Percentiles rank a stretch among this genome's conserved stretches.
Conservation (phyloP, 768 basidiomycete genomes). For the Trametes coccinea region DNA sequence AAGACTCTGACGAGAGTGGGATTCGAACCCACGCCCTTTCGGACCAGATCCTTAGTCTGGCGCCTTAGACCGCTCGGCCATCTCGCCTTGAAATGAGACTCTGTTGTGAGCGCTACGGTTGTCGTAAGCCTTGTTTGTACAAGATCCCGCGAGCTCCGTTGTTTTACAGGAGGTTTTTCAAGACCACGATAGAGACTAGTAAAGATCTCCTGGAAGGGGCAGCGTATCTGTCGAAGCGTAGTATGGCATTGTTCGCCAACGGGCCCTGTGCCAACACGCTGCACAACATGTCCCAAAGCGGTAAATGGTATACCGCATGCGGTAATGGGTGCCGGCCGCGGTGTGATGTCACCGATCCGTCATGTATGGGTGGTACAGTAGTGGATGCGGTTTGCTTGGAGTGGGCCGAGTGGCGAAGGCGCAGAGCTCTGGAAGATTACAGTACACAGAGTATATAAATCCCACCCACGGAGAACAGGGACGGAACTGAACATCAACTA, state of each 20-base stretch:
- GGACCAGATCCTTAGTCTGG: constrained; percentile 57
- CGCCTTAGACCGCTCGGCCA: constrained; percentile 91
- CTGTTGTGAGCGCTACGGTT: not conserved
- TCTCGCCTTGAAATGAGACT: constrained; percentile 41
- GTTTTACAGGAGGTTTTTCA: too few species aligned
- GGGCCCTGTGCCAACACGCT: too few species aligned
- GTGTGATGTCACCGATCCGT: constrained; percentile 2
- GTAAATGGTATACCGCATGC: not conserved
- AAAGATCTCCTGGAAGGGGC: too few species aligned
- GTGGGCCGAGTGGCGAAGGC: not conserved
- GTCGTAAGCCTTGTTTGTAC: not conserved
- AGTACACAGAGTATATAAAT: not conserved
- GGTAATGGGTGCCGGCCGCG: not conserved
- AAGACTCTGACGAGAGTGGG: constrained; percentile 42
- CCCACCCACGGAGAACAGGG: not conserved
- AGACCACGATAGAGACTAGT: too few species aligned
- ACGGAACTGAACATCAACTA: not conserved
- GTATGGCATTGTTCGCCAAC: too few species aligned
- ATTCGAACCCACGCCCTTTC: constrained; percentile 55
- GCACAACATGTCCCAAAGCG: not conserved
- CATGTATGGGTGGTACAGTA: not conserved
- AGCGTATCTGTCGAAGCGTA: too few species aligned
- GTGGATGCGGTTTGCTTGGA: not conserved
- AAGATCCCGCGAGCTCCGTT: too few species aligned
- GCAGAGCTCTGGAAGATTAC: not conserved